Evolutionary conservation across 2,329 filamentous ascomycete genomes (phyloP), one percentile per base, ranked within the genome.

Genomic region (Myriangium duriaei): DNA sequence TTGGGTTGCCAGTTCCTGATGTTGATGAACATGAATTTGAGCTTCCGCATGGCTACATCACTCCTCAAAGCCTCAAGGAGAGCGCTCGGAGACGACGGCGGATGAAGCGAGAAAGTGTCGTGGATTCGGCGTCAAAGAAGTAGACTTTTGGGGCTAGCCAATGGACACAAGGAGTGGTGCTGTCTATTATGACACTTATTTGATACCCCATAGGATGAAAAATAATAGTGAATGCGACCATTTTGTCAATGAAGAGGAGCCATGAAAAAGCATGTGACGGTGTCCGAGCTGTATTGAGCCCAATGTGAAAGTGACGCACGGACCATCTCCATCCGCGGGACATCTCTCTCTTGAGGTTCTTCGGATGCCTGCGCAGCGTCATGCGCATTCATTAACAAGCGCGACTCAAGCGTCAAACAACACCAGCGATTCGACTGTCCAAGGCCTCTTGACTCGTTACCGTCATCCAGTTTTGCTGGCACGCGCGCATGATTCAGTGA

Each of bases 1-100:
- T 91, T 71, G 88, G 88, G 1, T 73, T 79, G 16, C 72, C 81
- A 0, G 60, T 96, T 13, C 87, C 87, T 1, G 83, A 93, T 11
- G 64, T 80, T 41, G 56, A 64, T 4, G 72, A 82, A 53, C 55
- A 55, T 19, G 82, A 93, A 30, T 96, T 95, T 54, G 68, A 74
- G 41, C 62, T 94, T 36, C 83, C 87, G 0, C 65, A 71, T 5
- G 79, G 80, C 26, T 74, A 72, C 43, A 59, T 55, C 56, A 79
- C 56, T 16, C 54, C 52, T 12, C 61, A 64, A 39, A 57, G 57
- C 11, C 43, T 68, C 44, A 71, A 68, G 49, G 64, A 69, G 11
- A 73, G 72, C 43, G 79, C 74, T 21, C 62, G 80, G 44, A 74
- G 72, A 53, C 71, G 75, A 54, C 67, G 80, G 45, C 64, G 73